Conservation (phyloP, 2,329 filamentous ascomycete species). For the Hirsutella rhossiliensis region DNA sequence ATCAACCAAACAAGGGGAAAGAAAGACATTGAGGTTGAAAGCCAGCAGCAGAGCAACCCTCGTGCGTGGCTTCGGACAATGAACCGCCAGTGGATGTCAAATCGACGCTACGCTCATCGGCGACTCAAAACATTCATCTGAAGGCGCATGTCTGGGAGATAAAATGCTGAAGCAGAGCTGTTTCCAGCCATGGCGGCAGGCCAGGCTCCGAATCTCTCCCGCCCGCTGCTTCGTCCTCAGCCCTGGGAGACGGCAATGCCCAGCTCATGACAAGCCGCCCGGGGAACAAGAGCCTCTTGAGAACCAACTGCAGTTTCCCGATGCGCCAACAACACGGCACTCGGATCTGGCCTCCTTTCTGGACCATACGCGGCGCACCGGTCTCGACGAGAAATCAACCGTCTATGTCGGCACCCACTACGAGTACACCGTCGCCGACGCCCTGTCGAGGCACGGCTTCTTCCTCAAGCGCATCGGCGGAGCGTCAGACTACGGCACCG, state of each 20-base stretch:
- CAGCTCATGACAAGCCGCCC: background rate
- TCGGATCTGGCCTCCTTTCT: constrained; percentile 53
- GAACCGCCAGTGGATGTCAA: too few species aligned
- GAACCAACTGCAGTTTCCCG: constrained; percentile 15
- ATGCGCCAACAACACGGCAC: constrained; percentile 39
- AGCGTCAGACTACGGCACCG: constrained; percentile 57
- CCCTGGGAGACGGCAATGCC: background rate
- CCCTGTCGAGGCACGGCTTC: constrained; percentile 51
- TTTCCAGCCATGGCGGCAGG: too few species aligned
- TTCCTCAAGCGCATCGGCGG: constrained; percentile 53
- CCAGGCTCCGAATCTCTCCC: too few species aligned
- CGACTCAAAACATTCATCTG: too few species aligned
- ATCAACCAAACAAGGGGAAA: too few species aligned
- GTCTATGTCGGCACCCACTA: constrained; percentile 64
- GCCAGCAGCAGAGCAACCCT: too few species aligned
- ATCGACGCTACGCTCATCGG: too few species aligned
- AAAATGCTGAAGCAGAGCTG: background rate
- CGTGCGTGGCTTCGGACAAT: too few species aligned
- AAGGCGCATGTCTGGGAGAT: background rate
- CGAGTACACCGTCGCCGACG: constrained; percentile 54
- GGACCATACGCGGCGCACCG: constrained; percentile 44
- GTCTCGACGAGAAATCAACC: constrained; percentile 42
- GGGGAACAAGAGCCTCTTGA: background rate
- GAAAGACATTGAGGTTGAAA: too few species aligned
- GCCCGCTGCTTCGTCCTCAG: too few species aligned